phyloP scores from a whole-genome alignment of 208 protist genomes.

The Trypanosomatidae sp. region DNA sequence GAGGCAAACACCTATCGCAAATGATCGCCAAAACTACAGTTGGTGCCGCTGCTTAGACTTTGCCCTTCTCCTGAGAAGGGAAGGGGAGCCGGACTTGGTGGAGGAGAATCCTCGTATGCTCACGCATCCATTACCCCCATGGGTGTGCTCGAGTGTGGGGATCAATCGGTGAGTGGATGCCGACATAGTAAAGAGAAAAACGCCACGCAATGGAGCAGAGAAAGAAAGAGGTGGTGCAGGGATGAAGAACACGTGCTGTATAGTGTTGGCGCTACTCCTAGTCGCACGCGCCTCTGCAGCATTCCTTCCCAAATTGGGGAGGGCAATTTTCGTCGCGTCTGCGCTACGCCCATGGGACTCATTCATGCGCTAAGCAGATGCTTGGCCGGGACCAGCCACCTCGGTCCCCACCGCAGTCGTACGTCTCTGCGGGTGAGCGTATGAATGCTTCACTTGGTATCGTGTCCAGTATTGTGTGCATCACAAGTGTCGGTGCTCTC shows the following conservation, averaged over 20 bases:
- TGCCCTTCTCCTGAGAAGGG: not conserved
- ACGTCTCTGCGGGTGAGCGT: not conserved
- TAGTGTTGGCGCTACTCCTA: too few relatives aligned
- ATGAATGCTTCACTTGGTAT: too few relatives aligned
- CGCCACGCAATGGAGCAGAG: not conserved
- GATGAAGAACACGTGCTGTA: too few relatives aligned
- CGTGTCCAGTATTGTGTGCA: too few relatives aligned
- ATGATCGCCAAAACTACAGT: not conserved
- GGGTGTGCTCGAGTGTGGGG: not conserved
- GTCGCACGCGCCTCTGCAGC: too few relatives aligned
- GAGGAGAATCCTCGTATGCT: not conserved
- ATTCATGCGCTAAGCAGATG: too few relatives aligned
- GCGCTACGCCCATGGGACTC: too few relatives aligned
- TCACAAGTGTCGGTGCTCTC: too few relatives aligned
- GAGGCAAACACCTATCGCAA: not conserved
- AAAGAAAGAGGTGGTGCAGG: not conserved
- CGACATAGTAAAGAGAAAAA: not conserved
- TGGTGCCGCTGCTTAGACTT: not conserved
- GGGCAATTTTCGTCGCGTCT: too few relatives aligned
- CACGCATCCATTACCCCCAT: not conserved
- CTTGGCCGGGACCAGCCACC: too few relatives aligned
- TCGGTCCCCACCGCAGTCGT: not conserved
- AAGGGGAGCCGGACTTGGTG: not conserved
- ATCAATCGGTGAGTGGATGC: not conserved
- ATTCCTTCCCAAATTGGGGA: too few relatives aligned